Evolutionary conservation across 176 grass and related monocot genomes (phyloP), one percentile per base, ranked within the genome.

Genomic region (Luzula sylvatica): DNA sequence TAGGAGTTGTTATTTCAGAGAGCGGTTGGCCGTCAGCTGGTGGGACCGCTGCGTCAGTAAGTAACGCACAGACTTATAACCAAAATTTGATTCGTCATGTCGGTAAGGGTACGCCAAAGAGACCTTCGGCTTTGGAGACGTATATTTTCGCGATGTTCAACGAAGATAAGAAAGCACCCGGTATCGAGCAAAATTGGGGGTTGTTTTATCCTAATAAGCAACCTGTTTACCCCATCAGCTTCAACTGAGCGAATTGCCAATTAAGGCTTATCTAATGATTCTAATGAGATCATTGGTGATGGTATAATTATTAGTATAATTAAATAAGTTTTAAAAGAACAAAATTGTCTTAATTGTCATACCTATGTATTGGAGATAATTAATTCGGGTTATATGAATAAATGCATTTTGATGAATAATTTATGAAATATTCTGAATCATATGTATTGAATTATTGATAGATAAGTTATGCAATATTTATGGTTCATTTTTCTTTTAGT

Each of bases 141-240:
- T 93, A 82, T 62, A 55, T 86, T 18, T 93, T 93, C 41, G 87
- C 81, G 12, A 66, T 93, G 81, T 93, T 93, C 65, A 86, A 93
- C 41, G 81, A 93, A 68, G 38, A 93, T 55, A 5, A 44, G 16
- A 93, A 93, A 49, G 0, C 22, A 0, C 66, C 58, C 0, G 38
- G 46, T 0, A 27, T 74, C 1, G 87, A 94, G 74, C 55, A 16
- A 53, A 44, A 94, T 63, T 87, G 64, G 38, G 87, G 82, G 6
- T 38, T 94, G 15, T 94, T 94, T 58, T 55, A 87, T 3, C 82
- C 82, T 0, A 54, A 43, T 55, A 62, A 12, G 15, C 24, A 53
- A 0, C 68, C 78, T 4, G 75, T 68, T 0, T 90, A 93, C 52
- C 7, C 69, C 0, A 78, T 82, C 23, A 52, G 3, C n/a, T 86